Evolutionary conservation across 1,139 yeast genomes (phyloP), one percentile per base, ranked within the genome.

Genomic region (Groenewaldozyma auringiensis): DNA sequence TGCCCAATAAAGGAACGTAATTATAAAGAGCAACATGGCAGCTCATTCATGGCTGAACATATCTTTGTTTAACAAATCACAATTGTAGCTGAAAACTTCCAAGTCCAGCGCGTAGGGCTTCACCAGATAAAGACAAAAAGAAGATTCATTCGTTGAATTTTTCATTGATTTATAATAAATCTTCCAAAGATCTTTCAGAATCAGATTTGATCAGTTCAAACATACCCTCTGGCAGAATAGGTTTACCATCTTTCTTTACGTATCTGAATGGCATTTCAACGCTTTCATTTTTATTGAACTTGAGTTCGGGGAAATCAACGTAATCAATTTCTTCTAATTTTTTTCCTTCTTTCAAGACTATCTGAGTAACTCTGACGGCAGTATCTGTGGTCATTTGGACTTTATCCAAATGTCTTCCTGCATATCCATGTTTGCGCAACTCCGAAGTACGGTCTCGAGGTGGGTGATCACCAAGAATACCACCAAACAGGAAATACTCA

Each of bases 191-290:
- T 50, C 60, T 61, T 27, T 62, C 63, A 4, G 94, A 81, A 60
- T 92, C 98, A 55, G 76, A 76, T 59, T 83, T 81, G 58, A 92
- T 89, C 62, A 89, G 74, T 38, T 83, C 81, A 52, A 86, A 70
- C 97, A 92, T 89, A 0, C 97, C 97, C 51, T 76, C 75, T 1
- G 98, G 98, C 60, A 92, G 71, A 18, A 92, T 83, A 1, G 97
- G 97, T 51, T 74, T 73, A 2, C 78, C 79, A 1, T 74, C 58
- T 4, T 47, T 40, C 53, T 81, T 82, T 27, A 92, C 83, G 59
- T 92, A 92, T 61, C 97, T 74, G 69, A 92, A 92, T 2, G 98
- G 98, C 98, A 92, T 92, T 62, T 92, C 96, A 0, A 96, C 88
- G 4, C 95, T 84, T 65, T 92, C 97, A 60, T 84, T 79, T 63